These are phyloP conservation scores for Incumbomyces lentus DNA, from an alignment of 2,329 filamentous ascomycete genomes.

Conservation along the genomic window DNA sequence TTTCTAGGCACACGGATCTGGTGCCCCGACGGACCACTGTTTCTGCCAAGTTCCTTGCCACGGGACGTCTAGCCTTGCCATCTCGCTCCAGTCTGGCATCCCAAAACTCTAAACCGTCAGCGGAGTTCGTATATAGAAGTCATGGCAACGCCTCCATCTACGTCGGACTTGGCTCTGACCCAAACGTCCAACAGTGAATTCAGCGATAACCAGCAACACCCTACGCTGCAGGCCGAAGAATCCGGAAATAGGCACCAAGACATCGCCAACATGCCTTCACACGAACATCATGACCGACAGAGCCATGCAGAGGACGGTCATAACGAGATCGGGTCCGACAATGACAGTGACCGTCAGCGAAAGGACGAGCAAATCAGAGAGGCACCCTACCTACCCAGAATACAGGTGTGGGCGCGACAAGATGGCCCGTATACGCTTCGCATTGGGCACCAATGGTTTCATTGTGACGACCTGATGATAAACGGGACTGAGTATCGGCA, in stretches of 20 bases:
- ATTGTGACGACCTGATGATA: conserved; percentile 6
- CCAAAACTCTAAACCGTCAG: conserved; percentile 2
- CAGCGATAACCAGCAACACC: not conserved
- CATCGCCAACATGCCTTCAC: not conserved
- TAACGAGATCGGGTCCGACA: not conserved
- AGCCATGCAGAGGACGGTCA: not conserved
- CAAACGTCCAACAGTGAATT: not conserved
- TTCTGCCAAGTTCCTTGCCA: no score
- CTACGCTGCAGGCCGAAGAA: not conserved
- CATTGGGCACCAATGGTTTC: conserved; percentile 5
- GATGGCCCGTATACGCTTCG: conserved; percentile 6
- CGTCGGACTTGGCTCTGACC: not conserved
- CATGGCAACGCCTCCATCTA: conserved; percentile 24
- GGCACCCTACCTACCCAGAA: conserved; percentile 4
- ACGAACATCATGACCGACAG: not conserved
- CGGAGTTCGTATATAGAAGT: conserved; percentile 7
- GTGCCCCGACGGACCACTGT: no score
- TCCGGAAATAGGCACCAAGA: not conserved
- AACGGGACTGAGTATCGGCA: conserved; percentile 4
- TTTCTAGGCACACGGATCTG: no score
- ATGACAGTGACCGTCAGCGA: not conserved
- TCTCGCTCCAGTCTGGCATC: conserved; percentile 10
- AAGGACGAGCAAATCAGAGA: conserved; percentile 1
- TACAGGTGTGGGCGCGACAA: conserved; percentile 5
- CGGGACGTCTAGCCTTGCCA: conserved; percentile 2